Base-by-base conservation (phyloP, 331 rosid genomes). In the Acacia concinna region DNA sequence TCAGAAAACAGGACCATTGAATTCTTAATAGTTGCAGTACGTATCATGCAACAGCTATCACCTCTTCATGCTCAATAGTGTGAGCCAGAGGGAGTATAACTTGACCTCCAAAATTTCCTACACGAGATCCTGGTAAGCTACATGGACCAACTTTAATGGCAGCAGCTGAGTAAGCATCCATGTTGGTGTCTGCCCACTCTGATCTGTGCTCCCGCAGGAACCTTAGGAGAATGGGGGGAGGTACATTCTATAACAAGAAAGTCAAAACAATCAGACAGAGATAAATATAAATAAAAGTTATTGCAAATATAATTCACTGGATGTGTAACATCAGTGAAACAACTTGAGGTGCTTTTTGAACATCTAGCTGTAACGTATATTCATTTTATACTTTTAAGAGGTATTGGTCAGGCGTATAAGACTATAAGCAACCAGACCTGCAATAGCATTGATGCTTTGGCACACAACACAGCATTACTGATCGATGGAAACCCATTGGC, bases 11-110 rank as follows among this genome's bases (percentile, higher is more conserved):
- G 43, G 2, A 43, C 35, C 38, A 23, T 23, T 37, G 74, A 56
- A 75, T 43, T 66, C 43, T 49, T 32, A 28, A 32, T 1, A n/a
- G 31, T 4, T 74, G n/a, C 10, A 49, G 44, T 46, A 7, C 82
- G 69, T 43, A 68, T 37, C 67, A n/a, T 70, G 77, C 56, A 71
- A 37, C 68, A 64, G 56, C 56, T 46, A 67, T 71, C 60, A 91
- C 99, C 97, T 96, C 99, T 86, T 96, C 99, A 65, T 96, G 98
- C 87, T 96, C 99, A 77, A 96, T 89, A 46, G 98, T 91, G 84
- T 96, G 98, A 21, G 99, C 99, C 70, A 96, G 85, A 30, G 99
- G 99, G 63, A 96, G 97, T 83, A 93, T 96, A 68, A 96, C 97
- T 90, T 96, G 99, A 85, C 98, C 91, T 70, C 98, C 98, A 68